phyloP scores from a whole-genome alignment of 305 asterid genomes.

The Solanum aculeatissimum region DNA sequence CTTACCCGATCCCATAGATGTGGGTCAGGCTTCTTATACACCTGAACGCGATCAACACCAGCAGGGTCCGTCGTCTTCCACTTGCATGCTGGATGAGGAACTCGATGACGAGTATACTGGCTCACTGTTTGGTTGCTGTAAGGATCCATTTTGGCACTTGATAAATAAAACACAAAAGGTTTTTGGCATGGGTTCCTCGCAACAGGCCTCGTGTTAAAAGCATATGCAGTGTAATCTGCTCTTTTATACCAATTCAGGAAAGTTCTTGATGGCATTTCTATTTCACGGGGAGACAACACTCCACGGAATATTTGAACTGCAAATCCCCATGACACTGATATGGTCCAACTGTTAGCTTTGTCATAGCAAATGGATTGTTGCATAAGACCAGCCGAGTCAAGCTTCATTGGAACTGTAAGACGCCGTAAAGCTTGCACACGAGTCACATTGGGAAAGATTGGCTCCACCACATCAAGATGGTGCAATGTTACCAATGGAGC shows the following conservation, averaged over 20 bases:
- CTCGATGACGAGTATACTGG: constrained; percentile 35
- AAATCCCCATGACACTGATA: constrained; percentile 91
- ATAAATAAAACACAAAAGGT: constrained; percentile 66
- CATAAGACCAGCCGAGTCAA: constrained; percentile 84
- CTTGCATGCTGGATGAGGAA: constrained; percentile 50
- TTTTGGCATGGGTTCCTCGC: constrained; percentile 82
- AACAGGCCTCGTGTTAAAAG: constrained; percentile 92
- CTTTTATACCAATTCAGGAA: constrained; percentile 91
- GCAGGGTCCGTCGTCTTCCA: constrained; percentile 65
- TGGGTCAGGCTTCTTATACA: constrained; percentile 64
- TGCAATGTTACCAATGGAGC: constrained; percentile 78
- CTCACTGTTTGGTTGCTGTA: constrained; percentile 35
- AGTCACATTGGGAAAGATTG: constrained; percentile 74
- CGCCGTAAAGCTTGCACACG: constrained; percentile 51
- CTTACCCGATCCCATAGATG: constrained; percentile 73
- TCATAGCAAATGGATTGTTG: constrained; percentile 95
- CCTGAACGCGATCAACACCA: constrained; percentile 34
- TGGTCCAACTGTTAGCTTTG: constrained; percentile 44
- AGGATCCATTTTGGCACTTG: constrained; percentile 30
- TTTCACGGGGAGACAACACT: constrained; percentile 74
- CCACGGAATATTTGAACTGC: constrained; percentile 88
- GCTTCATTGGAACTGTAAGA: constrained; percentile 50
- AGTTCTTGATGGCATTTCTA: constrained; percentile 93
- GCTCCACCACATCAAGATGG: constrained; percentile 91
- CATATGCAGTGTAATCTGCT: constrained; percentile 87